Base-by-base conservation (phyloP, 2,329 filamentous ascomycete species). In the Cyphellophora europaea region DNA sequence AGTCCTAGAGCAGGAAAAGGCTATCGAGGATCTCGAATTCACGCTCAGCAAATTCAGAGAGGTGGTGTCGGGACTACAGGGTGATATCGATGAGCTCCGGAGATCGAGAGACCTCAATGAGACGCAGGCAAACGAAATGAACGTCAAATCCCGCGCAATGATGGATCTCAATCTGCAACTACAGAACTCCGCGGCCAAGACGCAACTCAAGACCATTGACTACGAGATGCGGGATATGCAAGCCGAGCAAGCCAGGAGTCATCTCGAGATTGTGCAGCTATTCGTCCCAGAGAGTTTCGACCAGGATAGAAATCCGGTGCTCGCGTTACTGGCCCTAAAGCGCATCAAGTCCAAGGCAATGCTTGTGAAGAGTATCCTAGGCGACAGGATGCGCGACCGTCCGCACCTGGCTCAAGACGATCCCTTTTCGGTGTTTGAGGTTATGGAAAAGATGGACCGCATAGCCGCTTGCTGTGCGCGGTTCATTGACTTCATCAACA, bases 81-180 rank as follows among this genome's bases (percentile, higher is more conserved):
- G 69, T 47, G 87, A 94, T 54, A 65, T 96, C 46, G 84, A 93
- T 49, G 88, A 96, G 52, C 89, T 95, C 72, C 77, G 85, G 40
- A 84, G 88, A 10, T 93, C 87, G 3, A 85, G 93, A 27, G 45
- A 50, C n/a, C 82, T 96, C 48, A 93, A 87, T 1, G 91, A 96
- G 57, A 81, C 81, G 11, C 88, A 96, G 56, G 87, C 89, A 1
- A 87, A 88, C 55, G 86, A 96, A 56, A 74, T 96, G 36, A 88
- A 80, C 45, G 83, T 76, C 50, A 82, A 86, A 43, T 93, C 89
- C 29, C 77, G 87, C 43, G 87, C 89, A 35, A 93, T 98, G 81
- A 83, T 94, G 75, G 89, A 98, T 52, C 72, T 98, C 30, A 96
- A 96, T 58, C 75, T 89, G 72, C 93, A 93, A 61, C 72, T 98